Base-by-base conservation (phyloP, 805 yeast genomes). In the Clavispora asparagi region DNA sequence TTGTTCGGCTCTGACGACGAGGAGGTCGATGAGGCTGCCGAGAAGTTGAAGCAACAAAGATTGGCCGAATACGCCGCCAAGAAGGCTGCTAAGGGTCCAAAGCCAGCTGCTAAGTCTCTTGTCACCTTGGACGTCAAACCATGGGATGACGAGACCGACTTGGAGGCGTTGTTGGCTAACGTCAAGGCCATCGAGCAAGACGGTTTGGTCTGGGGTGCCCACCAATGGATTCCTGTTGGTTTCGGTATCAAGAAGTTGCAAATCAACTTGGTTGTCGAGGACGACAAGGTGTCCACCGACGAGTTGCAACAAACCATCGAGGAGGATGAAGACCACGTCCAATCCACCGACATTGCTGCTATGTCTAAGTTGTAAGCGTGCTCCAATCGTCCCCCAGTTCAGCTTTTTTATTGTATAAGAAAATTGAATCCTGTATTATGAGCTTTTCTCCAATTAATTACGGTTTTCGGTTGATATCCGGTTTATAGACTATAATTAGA, bases 231-330 rank as follows among this genome's bases (percentile, higher is more conserved):
- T 63, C 94, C 97, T 69, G 95, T 94, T 66, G 99, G 99, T 76
- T 94, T 81, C 85, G 99, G 99, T 84, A 92, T 94, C 82, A 88
- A 88, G 87, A 94, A 94, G 83, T 84, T 94, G 73, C 99, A 94
- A 82, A 87, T 94, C 77, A 92, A 91, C 91, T 76, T 86, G 77
- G 99, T 94, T 70, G 85, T 94, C 61, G 98, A 94, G 83, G 99
- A 94, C 76, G 95, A 81, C 61, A 85, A 84, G 83, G 97, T 94
- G 59, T 88, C 97, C 56, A 65, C 90, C 64, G 96, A 87, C 61
- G 97, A 87, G 47, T 85, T 94, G 69, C 92, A 87, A 77, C 76
- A 74, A 57, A 64, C 64, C 51, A 78, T 82, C 59, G 88, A 85
- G 73, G 97, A 84, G 68, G 96, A 87, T 72, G 99, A 94, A 82